Percentiles rank a stretch among this genome's conserved stretches.
phyloP scores from a whole-genome alignment of 2,329 filamentous ascomycete genomes.

The Penicillium sclerotigenum region DNA sequence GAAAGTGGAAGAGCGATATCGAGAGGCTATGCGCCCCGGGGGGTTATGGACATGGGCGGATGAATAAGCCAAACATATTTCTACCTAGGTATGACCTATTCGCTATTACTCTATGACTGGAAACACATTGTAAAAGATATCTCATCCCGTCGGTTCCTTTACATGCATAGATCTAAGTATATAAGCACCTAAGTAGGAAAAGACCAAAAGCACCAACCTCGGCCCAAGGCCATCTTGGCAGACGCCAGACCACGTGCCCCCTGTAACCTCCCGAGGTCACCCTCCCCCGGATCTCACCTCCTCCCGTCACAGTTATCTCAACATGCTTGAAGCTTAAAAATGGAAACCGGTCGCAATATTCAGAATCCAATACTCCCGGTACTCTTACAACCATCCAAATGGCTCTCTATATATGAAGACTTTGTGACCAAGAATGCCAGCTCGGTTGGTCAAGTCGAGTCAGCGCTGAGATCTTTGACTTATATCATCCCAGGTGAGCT shows the following conservation, averaged over 20 bases:
- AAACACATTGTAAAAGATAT: neutral
- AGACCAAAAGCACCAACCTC: conserved; percentile 23
- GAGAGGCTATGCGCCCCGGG: conserved; percentile 73
- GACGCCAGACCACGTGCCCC: conserved; percentile 24
- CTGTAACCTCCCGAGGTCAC: conserved; percentile 14
- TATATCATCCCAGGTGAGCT: conserved; percentile 80
- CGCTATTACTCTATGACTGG: neutral
- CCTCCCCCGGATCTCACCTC: conserved; percentile 4
- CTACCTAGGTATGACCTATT: neutral
- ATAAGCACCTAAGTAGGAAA: neutral
- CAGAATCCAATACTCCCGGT: conserved; percentile 29
- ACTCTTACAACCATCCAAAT: conserved; percentile 39
- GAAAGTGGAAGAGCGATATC: conserved; percentile 68
- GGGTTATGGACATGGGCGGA: conserved; percentile 81
- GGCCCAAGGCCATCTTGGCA: conserved; percentile 28
- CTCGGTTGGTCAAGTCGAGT: conserved; percentile 93
- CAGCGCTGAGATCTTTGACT: conserved; percentile 82
- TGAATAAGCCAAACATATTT: conserved; percentile 51
- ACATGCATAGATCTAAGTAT: neutral
- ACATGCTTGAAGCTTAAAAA: conserved; percentile 19
- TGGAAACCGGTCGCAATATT: conserved; percentile 33
- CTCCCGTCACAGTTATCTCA: conserved; percentile 7
- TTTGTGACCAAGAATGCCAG: conserved; percentile 95
- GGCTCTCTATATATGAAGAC: conserved; percentile 51
- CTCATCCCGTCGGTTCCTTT: neutral